Conservation (phyloP, 2,329 filamentous ascomycete species). For the Pyricularia grisea region DNA sequence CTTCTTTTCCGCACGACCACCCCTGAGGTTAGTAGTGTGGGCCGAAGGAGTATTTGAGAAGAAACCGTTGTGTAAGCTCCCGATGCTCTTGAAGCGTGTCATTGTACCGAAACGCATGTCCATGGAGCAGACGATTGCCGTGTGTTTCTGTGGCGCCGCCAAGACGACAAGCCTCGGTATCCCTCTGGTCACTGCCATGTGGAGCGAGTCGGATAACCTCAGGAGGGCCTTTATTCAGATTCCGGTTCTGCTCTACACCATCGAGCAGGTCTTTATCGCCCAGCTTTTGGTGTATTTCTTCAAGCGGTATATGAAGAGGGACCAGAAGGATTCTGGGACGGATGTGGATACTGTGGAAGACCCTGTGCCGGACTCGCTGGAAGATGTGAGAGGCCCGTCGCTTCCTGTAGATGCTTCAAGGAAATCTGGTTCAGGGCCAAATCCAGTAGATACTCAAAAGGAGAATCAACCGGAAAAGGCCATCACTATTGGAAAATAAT, state of each 20-base stretch:
- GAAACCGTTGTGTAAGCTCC: slow-evolving; percentile 18
- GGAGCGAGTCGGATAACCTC: slow-evolving; percentile 41
- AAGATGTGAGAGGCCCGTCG: background rate
- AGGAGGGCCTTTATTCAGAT: slow-evolving; percentile 52
- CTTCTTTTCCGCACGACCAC: slow-evolving; percentile 38
- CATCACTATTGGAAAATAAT: background rate
- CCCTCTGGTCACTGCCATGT: slow-evolving; percentile 60
- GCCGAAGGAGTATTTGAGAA: slow-evolving; percentile 18
- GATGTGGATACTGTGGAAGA: slow-evolving; percentile 10
- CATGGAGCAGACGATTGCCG: slow-evolving; percentile 55
- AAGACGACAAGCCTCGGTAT: slow-evolving; percentile 66
- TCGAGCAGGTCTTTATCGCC: slow-evolving; percentile 43
- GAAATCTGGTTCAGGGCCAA: background rate
- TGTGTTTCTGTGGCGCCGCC: slow-evolving; percentile 65
- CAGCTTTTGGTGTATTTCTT: slow-evolving; percentile 37
- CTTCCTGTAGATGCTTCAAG: background rate
- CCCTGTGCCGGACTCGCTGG: background rate
- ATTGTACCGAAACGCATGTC: slow-evolving; percentile 43
- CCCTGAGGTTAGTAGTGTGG: slow-evolving; percentile 18
- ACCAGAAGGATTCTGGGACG: slow-evolving; percentile 12
- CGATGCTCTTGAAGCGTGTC: slow-evolving; percentile 17
- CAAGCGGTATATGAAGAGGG: slow-evolving; percentile 29
- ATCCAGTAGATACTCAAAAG: background rate
- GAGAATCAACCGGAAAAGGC: background rate
- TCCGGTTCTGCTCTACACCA: slow-evolving; percentile 52